A percentile compares a stretch with the other conserved stretches of the same genome.
Conservation (phyloP, 257 asterid species). For the Gardenia jasminoides region DNA sequence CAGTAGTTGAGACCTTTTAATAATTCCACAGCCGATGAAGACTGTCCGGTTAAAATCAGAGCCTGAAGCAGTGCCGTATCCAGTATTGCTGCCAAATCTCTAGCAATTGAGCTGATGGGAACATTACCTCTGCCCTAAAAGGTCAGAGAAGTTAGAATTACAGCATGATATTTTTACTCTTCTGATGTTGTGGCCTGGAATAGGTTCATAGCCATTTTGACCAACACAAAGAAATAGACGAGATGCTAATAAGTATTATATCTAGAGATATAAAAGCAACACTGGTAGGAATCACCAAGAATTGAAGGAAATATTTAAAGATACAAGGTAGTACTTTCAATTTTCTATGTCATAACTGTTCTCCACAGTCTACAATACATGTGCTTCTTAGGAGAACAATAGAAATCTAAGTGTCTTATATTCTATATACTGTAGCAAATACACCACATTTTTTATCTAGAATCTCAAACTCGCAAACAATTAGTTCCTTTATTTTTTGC, state of each 20-base stretch:
- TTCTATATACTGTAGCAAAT: background rate
- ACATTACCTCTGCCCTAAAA: conserved; percentile 58
- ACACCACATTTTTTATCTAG: background rate
- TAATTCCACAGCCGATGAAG: conserved; percentile 77
- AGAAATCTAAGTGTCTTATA: background rate
- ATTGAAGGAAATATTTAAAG: no score
- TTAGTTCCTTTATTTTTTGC: background rate
- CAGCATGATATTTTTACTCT: background rate
- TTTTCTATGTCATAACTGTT: background rate
- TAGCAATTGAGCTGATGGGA: conserved; percentile 80
- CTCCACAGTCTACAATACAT: background rate
- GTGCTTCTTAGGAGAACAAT: background rate
- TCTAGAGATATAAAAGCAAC: conserved; percentile 6
- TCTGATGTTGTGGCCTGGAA: background rate
- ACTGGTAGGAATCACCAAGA: background rate
- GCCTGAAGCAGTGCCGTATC: conserved; percentile 95
- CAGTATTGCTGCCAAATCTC: conserved; percentile 91
- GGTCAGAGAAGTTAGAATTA: conserved; percentile 19
- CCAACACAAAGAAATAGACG: no score
- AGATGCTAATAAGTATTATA: background rate
- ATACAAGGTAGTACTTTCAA: background rate
- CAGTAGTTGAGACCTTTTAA: conserved; percentile 83
- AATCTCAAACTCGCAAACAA: background rate
- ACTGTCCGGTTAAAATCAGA: conserved; percentile 80
- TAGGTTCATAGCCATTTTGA: background rate